Base-by-base conservation (phyloP, 345 rosid genomes). In the Pistacia integerrima region DNA sequence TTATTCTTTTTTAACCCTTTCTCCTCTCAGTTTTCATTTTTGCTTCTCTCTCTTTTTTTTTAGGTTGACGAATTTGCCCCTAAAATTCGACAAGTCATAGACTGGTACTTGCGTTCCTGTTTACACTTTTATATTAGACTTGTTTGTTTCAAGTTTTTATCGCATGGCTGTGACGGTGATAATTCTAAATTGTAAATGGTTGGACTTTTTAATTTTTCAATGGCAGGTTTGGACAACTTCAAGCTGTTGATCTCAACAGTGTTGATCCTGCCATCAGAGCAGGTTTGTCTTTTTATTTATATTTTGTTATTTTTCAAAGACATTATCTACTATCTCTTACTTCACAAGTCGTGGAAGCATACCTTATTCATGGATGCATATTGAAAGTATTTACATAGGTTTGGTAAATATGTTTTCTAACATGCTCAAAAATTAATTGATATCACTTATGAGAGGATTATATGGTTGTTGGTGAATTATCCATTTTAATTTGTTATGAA, bases 191-290 rank as follows among this genome's bases (percentile, higher is more conserved):
- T 17, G 22, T 64, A 16, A 17, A 54, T 48, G 38, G 30, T 48
- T 48, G 59, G 59, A 11, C 28, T 59, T 11, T 11, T 38, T 72
- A 7, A 1, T 71, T 22, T 71, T 28, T 38, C 46, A 41, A 49
- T 73, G 80, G 77, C 82, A 94, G 97, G 98, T 92, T 94, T 83
- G 97, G 97, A 44, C 94, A 94, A 81, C 97, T 94, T 82, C 98
- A 91, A 84, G 90, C 86, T 67, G 92, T 88, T 80, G 94, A 94
- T 79, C 91, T 94, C 46, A 81, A 72, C 73, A 85, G 86, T 77
- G 89, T 94, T 4, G 92, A 94, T 77, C 97, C 97, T 3, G 88
- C 97, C 12, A 61, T 94, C 61, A 80, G 96, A 92, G 96, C 97
- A 86, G 97, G 96, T 94, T 64, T 41, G 11, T 13, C 62, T 48